Evolutionary conservation across 1,284 basidiomycete genomes (phyloP).

Genomic region (Peniophora sp.): DNA sequence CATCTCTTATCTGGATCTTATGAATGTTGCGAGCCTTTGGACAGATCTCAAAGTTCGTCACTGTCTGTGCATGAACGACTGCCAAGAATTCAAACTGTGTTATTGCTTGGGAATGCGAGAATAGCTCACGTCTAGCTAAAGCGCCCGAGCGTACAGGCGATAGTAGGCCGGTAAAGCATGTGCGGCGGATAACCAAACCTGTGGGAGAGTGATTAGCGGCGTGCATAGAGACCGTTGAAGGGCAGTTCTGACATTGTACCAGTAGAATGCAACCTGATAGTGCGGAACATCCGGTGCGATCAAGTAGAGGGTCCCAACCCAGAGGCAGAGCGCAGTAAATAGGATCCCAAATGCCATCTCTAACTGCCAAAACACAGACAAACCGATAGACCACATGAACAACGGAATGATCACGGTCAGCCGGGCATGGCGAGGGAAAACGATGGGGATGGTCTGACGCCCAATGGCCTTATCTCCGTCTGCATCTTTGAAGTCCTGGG

Average conservation of each 20-base stretch:
- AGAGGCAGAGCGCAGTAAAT: constrained; percentile 21
- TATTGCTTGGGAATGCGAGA: too few species aligned
- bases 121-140: too few species aligned
- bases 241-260: constrained; percentile 21
- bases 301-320: constrained; percentile 22
- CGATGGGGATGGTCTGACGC: constrained; percentile 28
- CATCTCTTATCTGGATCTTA: too few species aligned
- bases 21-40: too few species aligned
- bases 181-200: constrained; percentile 24
- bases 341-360: constrained; percentile 13
- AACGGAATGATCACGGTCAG: constrained; percentile 8
- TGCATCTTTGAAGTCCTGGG: constrained; percentile 33
- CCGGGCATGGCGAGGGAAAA: constrained; percentile 19
- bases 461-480: constrained; percentile 26
- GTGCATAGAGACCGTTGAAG: background rate
- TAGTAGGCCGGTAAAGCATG: constrained; percentile 23
- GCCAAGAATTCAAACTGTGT: too few species aligned
- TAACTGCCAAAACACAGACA: constrained; percentile 9
- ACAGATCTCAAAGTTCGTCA: too few species aligned
- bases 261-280: constrained; percentile 22
- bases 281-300: constrained; percentile 16
- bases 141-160: too few species aligned
- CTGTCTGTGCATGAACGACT: too few species aligned
- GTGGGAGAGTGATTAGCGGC: background rate
- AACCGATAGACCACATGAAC: constrained; percentile 11